Evolutionary conservation across 371 early-diverging fungal genomes (phyloP).

Genomic region (Mucor racemosus): DNA sequence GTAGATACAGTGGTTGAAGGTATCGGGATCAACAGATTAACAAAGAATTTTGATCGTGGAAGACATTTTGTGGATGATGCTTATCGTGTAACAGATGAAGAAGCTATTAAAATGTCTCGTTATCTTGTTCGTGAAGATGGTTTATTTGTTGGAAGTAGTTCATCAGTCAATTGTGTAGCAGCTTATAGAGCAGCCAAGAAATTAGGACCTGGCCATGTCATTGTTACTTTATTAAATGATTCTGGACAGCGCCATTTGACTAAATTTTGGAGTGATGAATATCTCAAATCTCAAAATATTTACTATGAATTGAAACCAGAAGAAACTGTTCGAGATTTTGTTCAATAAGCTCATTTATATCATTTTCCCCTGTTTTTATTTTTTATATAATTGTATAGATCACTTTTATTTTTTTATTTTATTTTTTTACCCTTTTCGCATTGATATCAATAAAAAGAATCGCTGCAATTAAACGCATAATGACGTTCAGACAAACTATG

Average conservation of each 20-base stretch:
- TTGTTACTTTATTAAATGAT: conserved; percentile 87
- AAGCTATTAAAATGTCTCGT: conserved; percentile 91
- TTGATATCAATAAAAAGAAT: not conserved
- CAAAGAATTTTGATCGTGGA: conserved; percentile 79
- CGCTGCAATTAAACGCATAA: no score
- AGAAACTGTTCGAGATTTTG: conserved; percentile 44
- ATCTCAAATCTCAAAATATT: conserved; percentile 39
- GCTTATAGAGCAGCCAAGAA: conserved; percentile 75
- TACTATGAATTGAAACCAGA: conserved; percentile 32
- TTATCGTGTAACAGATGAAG: conserved; percentile 85
- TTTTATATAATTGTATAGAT: not conserved
- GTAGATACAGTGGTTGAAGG: conserved; percentile 97
- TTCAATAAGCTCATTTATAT: conserved; percentile 11
- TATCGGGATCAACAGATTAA: conserved; percentile 94
- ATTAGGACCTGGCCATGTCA: conserved; percentile 78
- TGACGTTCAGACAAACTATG: no score
- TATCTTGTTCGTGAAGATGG: conserved; percentile 87
- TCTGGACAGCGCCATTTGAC: conserved; percentile 84
- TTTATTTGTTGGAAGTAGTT: conserved; percentile 90
- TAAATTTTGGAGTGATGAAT: conserved; percentile 78
- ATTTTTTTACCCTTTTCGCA: not conserved
- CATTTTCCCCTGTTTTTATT: not conserved
- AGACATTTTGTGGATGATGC: conserved; percentile 83
- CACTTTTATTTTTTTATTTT: not conserved
- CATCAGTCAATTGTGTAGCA: conserved; percentile 92